Evolutionary conservation across 2,329 filamentous ascomycete species (phyloP).

Genomic region (Trichoderma brevicompactum): DNA sequence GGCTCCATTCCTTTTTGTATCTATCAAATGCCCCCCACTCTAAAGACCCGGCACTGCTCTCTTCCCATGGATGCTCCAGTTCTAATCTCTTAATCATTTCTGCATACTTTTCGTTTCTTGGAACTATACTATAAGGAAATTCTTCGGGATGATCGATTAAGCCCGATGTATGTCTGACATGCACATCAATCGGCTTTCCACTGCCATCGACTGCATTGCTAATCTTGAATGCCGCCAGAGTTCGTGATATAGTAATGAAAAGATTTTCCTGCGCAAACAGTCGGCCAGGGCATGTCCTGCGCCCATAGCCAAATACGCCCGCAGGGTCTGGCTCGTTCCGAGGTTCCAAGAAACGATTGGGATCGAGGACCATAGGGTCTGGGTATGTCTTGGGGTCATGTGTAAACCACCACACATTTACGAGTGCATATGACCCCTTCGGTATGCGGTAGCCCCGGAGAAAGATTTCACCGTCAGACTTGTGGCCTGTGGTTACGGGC

Average conservation of each 20-base stretch:
- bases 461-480: not conserved
- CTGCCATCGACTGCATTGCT: conserved; percentile 33
- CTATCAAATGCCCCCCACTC: not conserved
- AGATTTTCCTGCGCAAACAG: conserved; percentile 41
- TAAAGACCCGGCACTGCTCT: conserved; percentile 30
- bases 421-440: not conserved
- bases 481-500: not conserved
- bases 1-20: not conserved
- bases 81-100: conserved; percentile 33
- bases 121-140: conserved; percentile 33
- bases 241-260: conserved; percentile 45
- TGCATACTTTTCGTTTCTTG: conserved; percentile 31
- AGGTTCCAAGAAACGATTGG: conserved; percentile 17
- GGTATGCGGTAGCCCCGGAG: conserved; percentile 12
- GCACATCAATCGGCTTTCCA: conserved; percentile 32
- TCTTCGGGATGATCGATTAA: conserved; percentile 31
- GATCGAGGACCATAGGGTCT: conserved; percentile 8
- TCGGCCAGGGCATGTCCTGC: conserved; percentile 44
- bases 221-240: conserved; percentile 53
- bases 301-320: conserved; percentile 43
- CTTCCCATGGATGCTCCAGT: conserved; percentile 35
- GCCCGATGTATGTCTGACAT: conserved; percentile 31
- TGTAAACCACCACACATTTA: not conserved
- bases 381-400: conserved; percentile 8
- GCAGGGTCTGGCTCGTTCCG: conserved; percentile 13